These are phyloP conservation scores for Oxyria digyna DNA, from an alignment of 148 eudicot species.

Conservation along the genomic window DNA sequence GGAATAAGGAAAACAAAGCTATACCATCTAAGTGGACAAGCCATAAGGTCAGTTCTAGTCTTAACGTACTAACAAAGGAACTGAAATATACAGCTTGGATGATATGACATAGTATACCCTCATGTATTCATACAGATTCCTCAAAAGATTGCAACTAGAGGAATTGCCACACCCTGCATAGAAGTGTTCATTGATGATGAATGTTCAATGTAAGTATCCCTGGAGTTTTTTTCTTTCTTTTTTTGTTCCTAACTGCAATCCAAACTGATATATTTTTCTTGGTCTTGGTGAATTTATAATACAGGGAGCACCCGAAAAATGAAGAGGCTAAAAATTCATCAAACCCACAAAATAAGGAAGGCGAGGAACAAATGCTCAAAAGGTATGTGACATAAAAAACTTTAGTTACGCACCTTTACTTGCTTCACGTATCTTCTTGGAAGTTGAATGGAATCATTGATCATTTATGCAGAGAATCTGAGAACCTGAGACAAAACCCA, in stretches of 20 bases:
- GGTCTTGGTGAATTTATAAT: neutral
- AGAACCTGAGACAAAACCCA: constrained; percentile 74
- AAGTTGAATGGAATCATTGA: neutral
- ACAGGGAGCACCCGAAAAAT: constrained; percentile 26
- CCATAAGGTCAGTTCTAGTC: constrained; percentile 37
- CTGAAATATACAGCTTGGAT: neutral
- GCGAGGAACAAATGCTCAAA: constrained; percentile 46
- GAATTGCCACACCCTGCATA: constrained; percentile 33
- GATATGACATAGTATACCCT: neutral
- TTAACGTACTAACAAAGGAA: neutral
- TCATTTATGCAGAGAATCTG: constrained; percentile 47
- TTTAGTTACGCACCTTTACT: neutral
- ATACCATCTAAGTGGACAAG: constrained; percentile 84
- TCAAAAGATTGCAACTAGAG: constrained; percentile 22
- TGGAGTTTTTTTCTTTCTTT: neutral
- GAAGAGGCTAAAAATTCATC: constrained; percentile 29
- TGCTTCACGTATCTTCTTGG: neutral
- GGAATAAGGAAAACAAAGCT: constrained; percentile 86
- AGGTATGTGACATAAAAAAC: constrained; percentile 28
- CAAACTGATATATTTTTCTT: neutral
- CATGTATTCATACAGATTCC: constrained; percentile 42
- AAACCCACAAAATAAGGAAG: constrained; percentile 36
- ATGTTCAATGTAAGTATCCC: constrained; percentile 44
- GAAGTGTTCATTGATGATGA: constrained; percentile 85
- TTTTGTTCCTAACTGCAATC: neutral